These are phyloP conservation scores for Boletus reticuloceps DNA, from an alignment of 768 basidiomycete species.

Conservation along the genomic window DNA sequence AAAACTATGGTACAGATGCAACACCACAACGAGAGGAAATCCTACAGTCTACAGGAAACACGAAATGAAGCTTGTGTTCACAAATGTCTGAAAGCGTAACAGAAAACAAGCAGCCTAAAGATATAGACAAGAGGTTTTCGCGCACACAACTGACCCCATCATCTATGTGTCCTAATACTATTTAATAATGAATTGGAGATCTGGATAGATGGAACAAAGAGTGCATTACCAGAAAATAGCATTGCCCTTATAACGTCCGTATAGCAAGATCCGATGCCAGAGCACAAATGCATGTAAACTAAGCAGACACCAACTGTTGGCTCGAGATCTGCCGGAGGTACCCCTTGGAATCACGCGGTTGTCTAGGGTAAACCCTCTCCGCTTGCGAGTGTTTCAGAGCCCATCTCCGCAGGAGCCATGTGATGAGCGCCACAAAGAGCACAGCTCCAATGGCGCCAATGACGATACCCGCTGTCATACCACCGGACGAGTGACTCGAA, in stretches of 20 bases:
- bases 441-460: slow-evolving; percentile 51
- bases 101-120: too few species aligned
- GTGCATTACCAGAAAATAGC: too few species aligned
- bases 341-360: slow-evolving; percentile 17
- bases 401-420: slow-evolving; percentile 52
- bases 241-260: too few species aligned
- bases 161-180: too few species aligned
- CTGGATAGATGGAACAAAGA: background rate
- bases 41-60: too few species aligned
- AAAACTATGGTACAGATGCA: too few species aligned
- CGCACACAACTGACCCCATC: too few species aligned
- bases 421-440: slow-evolving; percentile 35
- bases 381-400: slow-evolving; percentile 35
- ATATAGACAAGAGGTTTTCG: too few species aligned
- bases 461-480: slow-evolving; percentile 41
- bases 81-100: too few species aligned
- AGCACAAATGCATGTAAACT: background rate
- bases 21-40: too few species aligned
- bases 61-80: too few species aligned
- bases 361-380: slow-evolving; percentile 18
- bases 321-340: slow-evolving; percentile 15
- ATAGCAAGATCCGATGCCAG: too few species aligned
- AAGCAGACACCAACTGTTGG: background rate
- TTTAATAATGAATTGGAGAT: background rate
- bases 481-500: slow-evolving; percentile 28